Evolutionary conservation across 352 stramenopile genomes (phyloP).

Genomic region (Phytopythium aichiense): DNA sequence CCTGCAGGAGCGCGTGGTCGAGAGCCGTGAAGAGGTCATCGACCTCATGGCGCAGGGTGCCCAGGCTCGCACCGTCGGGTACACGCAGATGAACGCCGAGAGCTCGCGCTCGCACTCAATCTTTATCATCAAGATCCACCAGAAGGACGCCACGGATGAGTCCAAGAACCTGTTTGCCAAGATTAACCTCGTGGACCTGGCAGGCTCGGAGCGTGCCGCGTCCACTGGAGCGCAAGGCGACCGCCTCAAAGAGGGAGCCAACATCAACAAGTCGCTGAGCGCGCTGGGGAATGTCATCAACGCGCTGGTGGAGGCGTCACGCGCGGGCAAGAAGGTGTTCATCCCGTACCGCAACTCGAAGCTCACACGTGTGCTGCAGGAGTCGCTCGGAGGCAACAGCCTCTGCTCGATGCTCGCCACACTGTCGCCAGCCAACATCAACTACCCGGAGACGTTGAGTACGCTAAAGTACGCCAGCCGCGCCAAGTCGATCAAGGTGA

Average conservation of each 20-base stretch:
- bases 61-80: slow-evolving; percentile 64
- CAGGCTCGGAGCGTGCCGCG: slow-evolving; percentile 86
- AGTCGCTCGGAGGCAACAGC: slow-evolving; percentile 92
- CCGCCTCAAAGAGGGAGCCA: slow-evolving; percentile 91
- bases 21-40: slow-evolving; percentile 80
- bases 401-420: slow-evolving; percentile 95
- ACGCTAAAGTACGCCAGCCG: slow-evolving; percentile 95
- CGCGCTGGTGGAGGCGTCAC: slow-evolving; percentile 80
- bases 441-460: slow-evolving; percentile 93
- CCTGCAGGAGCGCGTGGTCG: slow-evolving; percentile 85
- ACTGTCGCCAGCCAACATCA: slow-evolving; percentile 93
- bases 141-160: slow-evolving; percentile 86
- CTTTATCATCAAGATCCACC: slow-evolving; percentile 95
- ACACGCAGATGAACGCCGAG: slow-evolving; percentile 93
- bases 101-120: slow-evolving; percentile 93
- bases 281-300: slow-evolving; percentile 94
- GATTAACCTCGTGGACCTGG: slow-evolving; percentile 94
- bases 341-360: slow-evolving; percentile 94
- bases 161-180: slow-evolving; percentile 89
- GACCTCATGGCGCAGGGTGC: slow-evolving; percentile 76
- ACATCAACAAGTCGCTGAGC: slow-evolving; percentile 94
- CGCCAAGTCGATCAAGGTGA: slow-evolving; percentile 94
- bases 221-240: slow-evolving; percentile 90
- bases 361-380: slow-evolving; percentile 91
- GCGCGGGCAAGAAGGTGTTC: slow-evolving; percentile 84